These are phyloP conservation scores for Aegilops tauschii DNA, from an alignment of 176 grass and related monocot genomes.

Conservation along the genomic window DNA sequence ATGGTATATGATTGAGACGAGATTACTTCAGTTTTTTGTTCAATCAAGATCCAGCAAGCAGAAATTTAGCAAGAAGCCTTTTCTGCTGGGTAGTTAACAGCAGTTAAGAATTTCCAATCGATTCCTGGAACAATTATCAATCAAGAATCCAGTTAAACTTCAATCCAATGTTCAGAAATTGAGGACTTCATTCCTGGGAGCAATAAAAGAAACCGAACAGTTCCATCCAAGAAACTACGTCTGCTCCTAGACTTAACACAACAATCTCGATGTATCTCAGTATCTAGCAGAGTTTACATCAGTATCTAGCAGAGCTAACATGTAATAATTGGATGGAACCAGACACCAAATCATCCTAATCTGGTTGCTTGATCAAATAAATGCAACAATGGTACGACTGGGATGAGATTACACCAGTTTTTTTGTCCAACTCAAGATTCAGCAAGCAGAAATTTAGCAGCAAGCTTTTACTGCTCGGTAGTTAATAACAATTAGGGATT, in stretches of 20 bases:
- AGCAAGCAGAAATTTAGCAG: neutral
- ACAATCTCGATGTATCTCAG: too few species aligned
- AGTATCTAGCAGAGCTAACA: neutral
- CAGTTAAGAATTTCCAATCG: neutral
- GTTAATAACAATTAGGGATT: too few species aligned
- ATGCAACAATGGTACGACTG: neutral
- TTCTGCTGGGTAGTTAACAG: neutral
- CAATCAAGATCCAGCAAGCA: too few species aligned
- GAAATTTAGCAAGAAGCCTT: conserved; percentile 2
- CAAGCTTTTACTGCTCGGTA: too few species aligned
- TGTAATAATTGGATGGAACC: neutral
- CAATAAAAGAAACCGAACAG: neutral
- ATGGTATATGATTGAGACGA: neutral
- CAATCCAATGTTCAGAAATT: neutral
- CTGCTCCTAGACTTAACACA: neutral
- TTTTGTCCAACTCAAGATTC: neutral
- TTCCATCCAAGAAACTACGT: conserved; percentile 15
- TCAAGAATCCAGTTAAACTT: neutral
- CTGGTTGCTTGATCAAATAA: conserved; percentile 6
- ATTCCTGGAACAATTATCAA: neutral
- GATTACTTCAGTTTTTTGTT: too few species aligned
- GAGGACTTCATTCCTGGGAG: conserved; percentile 6
- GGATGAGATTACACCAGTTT: neutral
- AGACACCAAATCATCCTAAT: neutral
- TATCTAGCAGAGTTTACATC: too few species aligned